A percentile compares a stretch with the other conserved stretches of the same genome.
phyloP scores from a whole-genome alignment of 768 basidiomycete genomes.

The Mycena haematopus region DNA sequence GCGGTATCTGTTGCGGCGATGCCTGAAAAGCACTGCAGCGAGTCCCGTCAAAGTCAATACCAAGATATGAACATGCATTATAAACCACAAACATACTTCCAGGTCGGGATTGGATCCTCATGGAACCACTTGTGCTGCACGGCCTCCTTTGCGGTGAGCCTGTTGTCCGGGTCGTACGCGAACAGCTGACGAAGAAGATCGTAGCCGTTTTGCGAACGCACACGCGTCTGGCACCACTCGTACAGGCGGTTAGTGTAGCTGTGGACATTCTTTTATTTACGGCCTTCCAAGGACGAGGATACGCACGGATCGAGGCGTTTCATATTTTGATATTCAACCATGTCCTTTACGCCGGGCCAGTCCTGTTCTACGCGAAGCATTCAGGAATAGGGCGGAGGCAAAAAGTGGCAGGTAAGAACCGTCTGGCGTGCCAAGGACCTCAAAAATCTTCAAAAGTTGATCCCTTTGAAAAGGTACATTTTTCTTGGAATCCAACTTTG shows the following conservation, averaged over 20 bases:
- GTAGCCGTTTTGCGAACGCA: constrained; percentile 67
- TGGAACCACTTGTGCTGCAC: constrained; percentile 90
- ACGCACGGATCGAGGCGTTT: constrained; percentile 76
- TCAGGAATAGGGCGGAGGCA: constrained; percentile 1
- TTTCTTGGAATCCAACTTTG: constrained; percentile 96
- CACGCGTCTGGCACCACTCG: constrained; percentile 78
- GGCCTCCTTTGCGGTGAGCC: constrained; percentile 84
- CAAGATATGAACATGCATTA: too few species aligned
- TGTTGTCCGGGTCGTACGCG: constrained; percentile 86
- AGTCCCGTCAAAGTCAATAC: background rate
- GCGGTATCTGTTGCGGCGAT: constrained; percentile 76
- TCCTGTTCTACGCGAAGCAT: constrained; percentile 63
- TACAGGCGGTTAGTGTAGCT: constrained; percentile 62
- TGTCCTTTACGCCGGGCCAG: constrained; percentile 85
- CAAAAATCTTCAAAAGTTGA: constrained; percentile 95
- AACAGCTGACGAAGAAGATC: constrained; percentile 89
- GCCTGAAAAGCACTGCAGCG: constrained; percentile 72
- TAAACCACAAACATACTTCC: constrained; percentile 67
- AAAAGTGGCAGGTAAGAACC: constrained; percentile 52
- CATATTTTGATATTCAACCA: constrained; percentile 90
- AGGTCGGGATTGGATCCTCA: constrained; percentile 86
- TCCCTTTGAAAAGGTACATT: constrained; percentile 97
- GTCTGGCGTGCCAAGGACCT: constrained; percentile 88
- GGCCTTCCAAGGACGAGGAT: background rate
- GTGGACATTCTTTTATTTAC: background rate